Evolutionary conservation across 1,284 basidiomycete genomes (phyloP), one percentile per base, ranked within the genome.

Genomic region (Ustilago trichophora): DNA sequence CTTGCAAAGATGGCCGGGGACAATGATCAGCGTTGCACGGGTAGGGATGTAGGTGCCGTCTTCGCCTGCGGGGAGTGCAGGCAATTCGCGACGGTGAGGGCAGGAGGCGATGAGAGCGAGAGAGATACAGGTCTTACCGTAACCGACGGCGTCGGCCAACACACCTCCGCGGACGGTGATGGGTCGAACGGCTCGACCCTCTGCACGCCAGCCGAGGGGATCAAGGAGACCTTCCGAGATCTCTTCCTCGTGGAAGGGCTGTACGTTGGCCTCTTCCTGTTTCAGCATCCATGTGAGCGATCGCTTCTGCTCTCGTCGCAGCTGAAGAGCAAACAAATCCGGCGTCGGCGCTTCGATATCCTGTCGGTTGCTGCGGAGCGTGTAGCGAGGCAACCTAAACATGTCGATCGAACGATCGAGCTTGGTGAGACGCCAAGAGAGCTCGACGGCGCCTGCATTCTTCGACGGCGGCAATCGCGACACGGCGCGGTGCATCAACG

Each of bases 71-170:
- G 75, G 90, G 89, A 70, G 65, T 10, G 55, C 50, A 6, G 62
- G 53, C 18, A 51, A 33, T 27, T 49, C 38, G 4, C 43, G 27
- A 13, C 66, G 59, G 18, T 69, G 42, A 19, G 58, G 62, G 13
- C 57, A 64, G 13, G 67, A 55, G 8, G 73, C 72, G 56, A 75
- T 72, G 50, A 97, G 85, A 10, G 90, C 93, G 18, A 97, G 86
- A 0, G 92, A 93, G 72, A 97, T 96, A 22, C 93, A 93, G 0
- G 93, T 97, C 84, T 97, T 97, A 27, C 93, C 93, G 78, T 97
- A 97, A 44, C 94, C 93, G 68, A 97, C 93, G 81, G 95, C 90
- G 76, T 97, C 93, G 8, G 94, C 94, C 40, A 97, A 87, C 47
- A 97, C 93, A 24, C 94, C 94, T 13, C 93, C 94, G 42, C 91